Percentiles rank a stretch among this genome's conserved stretches.
phyloP scores from a whole-genome alignment of 2,329 filamentous ascomycete genomes.

The Talaromyces sp. region DNA sequence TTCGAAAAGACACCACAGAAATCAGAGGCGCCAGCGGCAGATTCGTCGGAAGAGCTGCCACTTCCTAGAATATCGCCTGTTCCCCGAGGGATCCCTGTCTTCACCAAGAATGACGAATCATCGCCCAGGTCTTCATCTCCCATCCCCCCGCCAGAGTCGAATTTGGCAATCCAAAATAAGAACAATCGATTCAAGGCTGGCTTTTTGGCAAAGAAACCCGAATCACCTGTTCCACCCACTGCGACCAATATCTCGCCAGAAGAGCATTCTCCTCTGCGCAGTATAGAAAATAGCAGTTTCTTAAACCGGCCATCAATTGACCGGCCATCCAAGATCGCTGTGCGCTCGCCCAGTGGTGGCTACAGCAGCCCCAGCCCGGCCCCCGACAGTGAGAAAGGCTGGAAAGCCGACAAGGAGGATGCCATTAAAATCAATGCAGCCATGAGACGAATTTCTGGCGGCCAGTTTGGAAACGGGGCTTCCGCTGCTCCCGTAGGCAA shows the following conservation, averaged over 20 bases:
- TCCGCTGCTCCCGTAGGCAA: conserved; percentile 37
- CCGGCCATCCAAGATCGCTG: conserved; percentile 33
- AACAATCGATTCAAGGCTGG: conserved; percentile 81
- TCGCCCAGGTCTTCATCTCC: conserved; percentile 49
- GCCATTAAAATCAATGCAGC: conserved; percentile 53
- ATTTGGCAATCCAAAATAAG: conserved; percentile 60
- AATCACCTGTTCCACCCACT: conserved; percentile 60
- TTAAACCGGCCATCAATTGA: conserved; percentile 44
- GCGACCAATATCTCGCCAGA: conserved; percentile 56
- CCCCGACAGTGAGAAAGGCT: conserved; percentile 46
- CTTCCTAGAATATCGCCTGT: conserved; percentile 52
- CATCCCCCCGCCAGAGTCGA: conserved; percentile 54
- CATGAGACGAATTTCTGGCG: conserved; percentile 52
- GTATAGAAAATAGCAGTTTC: conserved; percentile 48
- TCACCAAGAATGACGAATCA: conserved; percentile 30
- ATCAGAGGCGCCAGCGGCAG: conserved; percentile 25
- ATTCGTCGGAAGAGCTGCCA: conserved; percentile 47
- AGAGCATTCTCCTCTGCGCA: conserved; percentile 51
- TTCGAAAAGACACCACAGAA: conserved; percentile 87
- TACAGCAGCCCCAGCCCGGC: conserved; percentile 27
- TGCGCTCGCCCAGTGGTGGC: conserved; percentile 35
- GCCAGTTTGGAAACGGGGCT: conserved; percentile 34
- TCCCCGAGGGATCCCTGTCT: conserved; percentile 39
- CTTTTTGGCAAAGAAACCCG: conserved; percentile 70
- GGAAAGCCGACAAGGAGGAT: conserved; percentile 46